phyloP scores from a whole-genome alignment of 495 filamentous ascomycete species.

The Penicillium coffeae region DNA sequence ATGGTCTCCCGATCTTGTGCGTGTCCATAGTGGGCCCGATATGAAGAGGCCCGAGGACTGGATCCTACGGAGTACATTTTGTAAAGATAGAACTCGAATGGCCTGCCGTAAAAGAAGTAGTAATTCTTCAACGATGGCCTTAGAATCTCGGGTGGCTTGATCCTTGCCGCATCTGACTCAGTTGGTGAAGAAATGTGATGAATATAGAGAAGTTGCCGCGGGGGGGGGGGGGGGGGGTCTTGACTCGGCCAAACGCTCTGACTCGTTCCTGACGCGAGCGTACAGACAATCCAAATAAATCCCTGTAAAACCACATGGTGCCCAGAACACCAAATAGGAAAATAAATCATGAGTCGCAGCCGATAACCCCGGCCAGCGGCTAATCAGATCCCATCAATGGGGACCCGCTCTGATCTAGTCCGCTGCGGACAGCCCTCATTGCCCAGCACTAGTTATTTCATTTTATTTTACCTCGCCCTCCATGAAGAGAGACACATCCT shows the following conservation, averaged over 20 bases:
- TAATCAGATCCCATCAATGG: conserved; percentile 12
- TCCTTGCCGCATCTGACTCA: too few species aligned
- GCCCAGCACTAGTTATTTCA: not conserved
- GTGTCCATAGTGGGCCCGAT: not conserved
- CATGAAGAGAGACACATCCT: not conserved
- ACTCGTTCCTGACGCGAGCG: not conserved
- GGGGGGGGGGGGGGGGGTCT: too few species aligned
- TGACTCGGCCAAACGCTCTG: too few species aligned
- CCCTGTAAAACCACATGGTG: not conserved
- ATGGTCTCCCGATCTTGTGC: not conserved
- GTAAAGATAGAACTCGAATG: too few species aligned
- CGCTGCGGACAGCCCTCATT: not conserved
- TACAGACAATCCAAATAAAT: not conserved
- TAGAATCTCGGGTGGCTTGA: too few species aligned
- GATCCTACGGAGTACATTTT: too few species aligned
- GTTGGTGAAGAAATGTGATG: too few species aligned
- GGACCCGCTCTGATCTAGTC: conserved; percentile 1
- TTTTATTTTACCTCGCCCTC: not conserved
- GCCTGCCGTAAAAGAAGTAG: too few species aligned
- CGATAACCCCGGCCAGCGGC: not conserved
- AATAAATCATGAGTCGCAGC: not conserved
- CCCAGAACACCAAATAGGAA: not conserved
- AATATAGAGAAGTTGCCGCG: too few species aligned
- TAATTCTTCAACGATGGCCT: too few species aligned
- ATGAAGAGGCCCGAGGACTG: not conserved